Conservation (phyloP, 2,329 filamentous ascomycete genomes). For the Phaeosphaeriaceae sp. region DNA sequence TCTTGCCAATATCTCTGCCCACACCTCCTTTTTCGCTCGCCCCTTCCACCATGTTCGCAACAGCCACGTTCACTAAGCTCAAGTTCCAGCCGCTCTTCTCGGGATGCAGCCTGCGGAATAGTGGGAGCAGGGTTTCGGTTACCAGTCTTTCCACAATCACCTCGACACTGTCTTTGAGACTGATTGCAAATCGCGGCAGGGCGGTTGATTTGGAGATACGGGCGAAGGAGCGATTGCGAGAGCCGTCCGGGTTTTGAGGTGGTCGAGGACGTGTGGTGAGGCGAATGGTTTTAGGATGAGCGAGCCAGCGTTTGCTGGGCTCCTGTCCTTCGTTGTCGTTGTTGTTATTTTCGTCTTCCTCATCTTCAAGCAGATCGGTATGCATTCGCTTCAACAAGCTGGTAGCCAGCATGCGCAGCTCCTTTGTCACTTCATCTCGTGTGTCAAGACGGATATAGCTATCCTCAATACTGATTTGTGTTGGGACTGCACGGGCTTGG, state of each 20-base stretch:
- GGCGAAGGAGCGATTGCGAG: slow-evolving; percentile 65
- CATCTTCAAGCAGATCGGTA: slow-evolving; percentile 70
- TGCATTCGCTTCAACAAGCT: slow-evolving; percentile 82
- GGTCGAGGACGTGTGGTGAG: slow-evolving; percentile 75
- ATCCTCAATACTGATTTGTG: slow-evolving; percentile 94
- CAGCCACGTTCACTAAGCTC: slow-evolving; percentile 84
- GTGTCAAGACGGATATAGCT: slow-evolving; percentile 78
- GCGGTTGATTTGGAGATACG: slow-evolving; percentile 78
- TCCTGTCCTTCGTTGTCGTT: slow-evolving; percentile 17
- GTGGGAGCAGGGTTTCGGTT: slow-evolving; percentile 69
- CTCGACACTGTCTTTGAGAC: slow-evolving; percentile 64
- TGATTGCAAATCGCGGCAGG: slow-evolving; percentile 77
- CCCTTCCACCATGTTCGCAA: slow-evolving; percentile 76
- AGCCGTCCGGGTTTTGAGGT: slow-evolving; percentile 60
- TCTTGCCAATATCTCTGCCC: slow-evolving; percentile 78
- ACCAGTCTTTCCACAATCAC: slow-evolving; percentile 72
- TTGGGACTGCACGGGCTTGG: slow-evolving; percentile 73
- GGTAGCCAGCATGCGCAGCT: slow-evolving; percentile 71
- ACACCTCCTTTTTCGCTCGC: slow-evolving; percentile 53
- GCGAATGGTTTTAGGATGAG: slow-evolving; percentile 80
- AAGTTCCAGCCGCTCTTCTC: slow-evolving; percentile 77
- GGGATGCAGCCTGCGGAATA: slow-evolving; percentile 78
- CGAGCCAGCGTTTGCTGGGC: slow-evolving; percentile 68
- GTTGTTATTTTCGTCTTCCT: slow-evolving; percentile 59
- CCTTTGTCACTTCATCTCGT: slow-evolving; percentile 67